Evolutionary conservation across 1,284 basidiomycete genomes (phyloP).

Genomic region (Cryptococcus maquisensis): DNA sequence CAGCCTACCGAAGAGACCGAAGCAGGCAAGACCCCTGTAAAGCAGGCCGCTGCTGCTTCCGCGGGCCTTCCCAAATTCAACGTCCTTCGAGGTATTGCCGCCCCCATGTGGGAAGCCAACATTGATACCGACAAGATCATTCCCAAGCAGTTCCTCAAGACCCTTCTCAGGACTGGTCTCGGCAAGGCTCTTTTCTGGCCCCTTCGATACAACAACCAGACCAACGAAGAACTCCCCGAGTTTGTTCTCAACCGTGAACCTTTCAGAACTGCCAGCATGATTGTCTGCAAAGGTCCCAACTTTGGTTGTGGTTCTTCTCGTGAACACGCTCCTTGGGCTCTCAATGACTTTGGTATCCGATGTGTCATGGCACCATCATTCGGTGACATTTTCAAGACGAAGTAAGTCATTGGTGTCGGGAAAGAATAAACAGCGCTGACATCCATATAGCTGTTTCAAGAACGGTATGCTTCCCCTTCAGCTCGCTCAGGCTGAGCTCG

Average conservation of each 20-base stretch:
- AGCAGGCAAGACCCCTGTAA: constrained; percentile 47
- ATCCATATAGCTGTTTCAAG: constrained; percentile 71
- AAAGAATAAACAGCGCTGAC: constrained; percentile 1
- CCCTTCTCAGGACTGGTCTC: constrained; percentile 86
- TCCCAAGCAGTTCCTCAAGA: constrained; percentile 94
- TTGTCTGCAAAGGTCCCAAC: constrained; percentile 85
- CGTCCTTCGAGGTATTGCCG: constrained; percentile 75
- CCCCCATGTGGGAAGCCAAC: constrained; percentile 86
- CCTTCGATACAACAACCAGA: constrained; percentile 72
- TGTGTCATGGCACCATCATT: constrained; percentile 90
- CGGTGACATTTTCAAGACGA: constrained; percentile 78
- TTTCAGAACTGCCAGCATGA: constrained; percentile 72
- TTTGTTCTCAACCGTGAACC: constrained; percentile 86
- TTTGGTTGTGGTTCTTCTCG: constrained; percentile 93
- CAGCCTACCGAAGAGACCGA: constrained; percentile 40
- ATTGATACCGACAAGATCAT: constrained; percentile 98
- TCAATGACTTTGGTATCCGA: constrained; percentile 93
- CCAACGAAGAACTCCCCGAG: constrained; percentile 69
- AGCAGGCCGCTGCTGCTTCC: constrained; percentile 57
- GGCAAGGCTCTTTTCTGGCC: constrained; percentile 85
- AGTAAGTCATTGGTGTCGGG: constrained; percentile 22
- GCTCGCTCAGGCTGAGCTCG: constrained; percentile 72
- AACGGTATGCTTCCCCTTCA: constrained; percentile 90
- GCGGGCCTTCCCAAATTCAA: constrained; percentile 68
- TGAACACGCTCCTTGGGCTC: constrained; percentile 94